A percentile compares a stretch with the other conserved stretches of the same genome.
These are phyloP conservation scores for Astragalus glycyphyllos DNA, from an alignment of 306 rosid species.

Conservation along the genomic window DNA sequence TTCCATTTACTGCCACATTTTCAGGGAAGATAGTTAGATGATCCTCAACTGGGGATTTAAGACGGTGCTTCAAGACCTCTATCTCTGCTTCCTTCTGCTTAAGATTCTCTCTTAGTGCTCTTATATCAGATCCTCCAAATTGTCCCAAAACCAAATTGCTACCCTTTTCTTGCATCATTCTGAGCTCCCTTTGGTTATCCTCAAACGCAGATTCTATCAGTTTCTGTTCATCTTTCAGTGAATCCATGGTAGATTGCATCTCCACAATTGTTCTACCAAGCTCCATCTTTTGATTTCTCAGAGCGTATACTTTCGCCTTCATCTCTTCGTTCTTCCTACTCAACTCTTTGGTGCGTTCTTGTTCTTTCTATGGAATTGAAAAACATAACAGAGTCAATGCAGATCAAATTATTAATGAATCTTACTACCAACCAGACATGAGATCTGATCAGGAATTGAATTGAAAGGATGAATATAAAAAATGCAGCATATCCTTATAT, in stretches of 20 bases:
- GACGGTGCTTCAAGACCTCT: constrained; percentile 59
- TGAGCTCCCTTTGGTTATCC: constrained; percentile 74
- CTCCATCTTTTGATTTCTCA: constrained; percentile 77
- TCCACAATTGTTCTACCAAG: constrained; percentile 65
- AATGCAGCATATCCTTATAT: constrained; percentile 14
- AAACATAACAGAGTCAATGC: constrained; percentile 4
- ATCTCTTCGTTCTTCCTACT: constrained; percentile 69
- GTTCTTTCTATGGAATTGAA: constrained; percentile 62
- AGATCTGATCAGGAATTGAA: constrained; percentile 1
- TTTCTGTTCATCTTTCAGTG: constrained; percentile 76
- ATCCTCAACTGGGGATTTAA: constrained; percentile 47
- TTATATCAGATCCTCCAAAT: constrained; percentile 39
- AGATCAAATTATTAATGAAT: constrained; percentile 13
- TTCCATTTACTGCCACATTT: constrained; percentile 42
- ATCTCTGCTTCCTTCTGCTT: constrained; percentile 73
- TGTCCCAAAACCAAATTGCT: constrained; percentile 30
- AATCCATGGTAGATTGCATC: constrained; percentile 72
- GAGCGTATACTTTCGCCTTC: constrained; percentile 57
- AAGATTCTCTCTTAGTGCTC: constrained; percentile 52
- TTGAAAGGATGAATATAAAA: not conserved
- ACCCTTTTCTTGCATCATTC: constrained; percentile 45
- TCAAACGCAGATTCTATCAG: constrained; percentile 62
- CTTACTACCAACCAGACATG: not conserved
- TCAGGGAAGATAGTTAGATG: constrained; percentile 42
- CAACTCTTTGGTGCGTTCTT: constrained; percentile 59